These are phyloP conservation scores for Ophiostoma tasmaniense DNA, from an alignment of 2,329 filamentous ascomycete species.

Conservation along the genomic window DNA sequence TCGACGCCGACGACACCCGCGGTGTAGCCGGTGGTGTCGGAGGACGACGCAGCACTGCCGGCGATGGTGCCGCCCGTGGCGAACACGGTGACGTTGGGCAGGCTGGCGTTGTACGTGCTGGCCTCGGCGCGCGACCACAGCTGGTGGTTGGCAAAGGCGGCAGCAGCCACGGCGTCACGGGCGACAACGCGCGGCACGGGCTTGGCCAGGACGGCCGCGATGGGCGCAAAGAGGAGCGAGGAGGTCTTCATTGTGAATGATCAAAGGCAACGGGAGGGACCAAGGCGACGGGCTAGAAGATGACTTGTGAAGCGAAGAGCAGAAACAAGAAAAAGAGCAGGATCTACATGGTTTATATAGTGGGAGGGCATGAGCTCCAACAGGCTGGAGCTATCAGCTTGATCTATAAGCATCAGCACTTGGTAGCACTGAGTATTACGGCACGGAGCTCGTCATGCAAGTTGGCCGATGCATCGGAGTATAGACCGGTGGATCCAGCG, in stretches of 20 bases:
- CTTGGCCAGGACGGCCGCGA: conserved; percentile 7
- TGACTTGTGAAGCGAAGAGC: not conserved
- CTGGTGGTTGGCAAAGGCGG: not conserved
- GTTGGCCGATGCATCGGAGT: not conserved
- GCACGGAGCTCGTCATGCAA: not conserved
- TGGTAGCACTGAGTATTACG: not conserved
- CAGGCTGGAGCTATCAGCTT: not conserved
- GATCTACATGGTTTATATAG: conserved; percentile 1
- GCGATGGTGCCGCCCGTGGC: conserved; percentile 50
- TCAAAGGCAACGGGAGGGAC: not conserved
- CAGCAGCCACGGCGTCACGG: not conserved
- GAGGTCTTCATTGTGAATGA: not conserved
- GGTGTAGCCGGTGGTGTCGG: conserved; percentile 34
- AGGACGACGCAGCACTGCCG: conserved; percentile 34
- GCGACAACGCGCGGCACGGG: not conserved
- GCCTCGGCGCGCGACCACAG: conserved; percentile 5
- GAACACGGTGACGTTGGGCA: conserved; percentile 50
- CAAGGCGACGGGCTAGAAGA: not conserved
- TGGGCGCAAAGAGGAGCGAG: conserved; percentile 3
- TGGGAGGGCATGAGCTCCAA: no score
- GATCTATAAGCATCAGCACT: not conserved
- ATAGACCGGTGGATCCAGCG: not conserved
- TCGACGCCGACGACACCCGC: conserved; percentile 40
- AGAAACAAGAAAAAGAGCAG: not conserved
- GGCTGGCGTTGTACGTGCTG: conserved; percentile 18